A percentile compares a stretch with the other conserved stretches of the same genome.
These are phyloP conservation scores for Neonectria coccinea DNA, from an alignment of 2,329 filamentous ascomycete species.

Conservation along the genomic window DNA sequence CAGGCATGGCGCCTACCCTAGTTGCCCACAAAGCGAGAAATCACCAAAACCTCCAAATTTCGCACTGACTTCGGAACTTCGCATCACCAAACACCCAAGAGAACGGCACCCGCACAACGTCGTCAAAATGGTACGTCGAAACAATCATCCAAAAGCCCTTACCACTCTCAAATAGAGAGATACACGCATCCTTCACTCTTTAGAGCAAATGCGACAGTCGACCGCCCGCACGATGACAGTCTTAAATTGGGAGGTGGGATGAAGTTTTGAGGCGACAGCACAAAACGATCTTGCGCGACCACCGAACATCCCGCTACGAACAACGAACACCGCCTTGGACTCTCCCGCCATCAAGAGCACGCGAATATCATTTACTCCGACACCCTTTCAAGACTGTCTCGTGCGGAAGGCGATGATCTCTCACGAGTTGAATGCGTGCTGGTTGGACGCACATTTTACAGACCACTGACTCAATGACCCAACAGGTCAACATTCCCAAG, in stretches of 20 bases:
- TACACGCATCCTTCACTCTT: conserved; percentile 18
- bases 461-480: conserved; percentile 48
- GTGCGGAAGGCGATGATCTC: conserved; percentile 27
- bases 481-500: conserved; percentile 97
- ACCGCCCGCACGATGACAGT: conserved; percentile 47
- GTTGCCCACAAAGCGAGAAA: conserved; percentile 60
- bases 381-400: conserved; percentile 38
- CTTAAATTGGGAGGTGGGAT: conserved; percentile 41
- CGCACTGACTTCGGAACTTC: conserved; percentile 51
- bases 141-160: conserved; percentile 35
- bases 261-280: conserved; percentile 40
- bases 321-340: conserved; percentile 26
- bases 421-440: conserved; percentile 26
- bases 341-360: conserved; percentile 10
- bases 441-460: conserved; percentile 26
- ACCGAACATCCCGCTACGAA: conserved; percentile 33
- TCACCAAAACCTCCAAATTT: conserved; percentile 58
- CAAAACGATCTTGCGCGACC: conserved; percentile 36
- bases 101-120: conserved; percentile 57
- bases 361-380: conserved; percentile 19
- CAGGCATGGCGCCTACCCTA: conserved; percentile 54
- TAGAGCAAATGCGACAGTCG: conserved; percentile 41
- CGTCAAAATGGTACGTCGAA: conserved; percentile 62
- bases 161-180: conserved; percentile 25
- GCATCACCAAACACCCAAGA: conserved; percentile 57